Conservation (phyloP, 345 rosid genomes). For the Pelargonium nanum region DNA sequence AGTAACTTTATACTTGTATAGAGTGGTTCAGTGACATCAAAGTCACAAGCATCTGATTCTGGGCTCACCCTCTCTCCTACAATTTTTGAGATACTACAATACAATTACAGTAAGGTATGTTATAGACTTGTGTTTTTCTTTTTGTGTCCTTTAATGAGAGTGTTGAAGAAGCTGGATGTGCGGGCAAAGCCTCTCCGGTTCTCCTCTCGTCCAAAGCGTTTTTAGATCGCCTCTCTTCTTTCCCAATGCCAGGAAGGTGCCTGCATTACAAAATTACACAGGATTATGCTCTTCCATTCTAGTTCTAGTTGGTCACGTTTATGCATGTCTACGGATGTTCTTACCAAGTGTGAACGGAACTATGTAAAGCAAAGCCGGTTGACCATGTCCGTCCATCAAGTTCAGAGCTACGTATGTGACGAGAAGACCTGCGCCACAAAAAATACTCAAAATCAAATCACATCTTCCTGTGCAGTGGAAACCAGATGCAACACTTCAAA, state of each 20-base stretch:
- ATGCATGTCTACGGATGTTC: background rate
- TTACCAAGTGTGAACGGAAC: conserved; percentile 96
- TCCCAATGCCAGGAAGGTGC: conserved; percentile 62
- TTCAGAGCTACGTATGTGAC: conserved; percentile 83
- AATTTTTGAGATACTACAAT: too few species aligned
- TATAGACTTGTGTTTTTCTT: conserved; percentile 49
- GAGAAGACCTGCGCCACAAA: conserved; percentile 57
- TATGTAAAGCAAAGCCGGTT: conserved; percentile 91
- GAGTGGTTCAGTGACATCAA: too few species aligned
- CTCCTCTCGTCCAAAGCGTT: conserved; percentile 77
- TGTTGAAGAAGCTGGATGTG: conserved; percentile 54
- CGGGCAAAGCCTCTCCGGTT: conserved; percentile 63
- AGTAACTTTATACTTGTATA: too few species aligned
- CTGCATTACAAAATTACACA: conserved; percentile 15
- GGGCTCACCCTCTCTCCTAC: too few species aligned
- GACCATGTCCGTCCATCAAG: conserved; percentile 98
- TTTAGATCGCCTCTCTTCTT: conserved; percentile 74
- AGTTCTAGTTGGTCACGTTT: background rate
- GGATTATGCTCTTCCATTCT: background rate
- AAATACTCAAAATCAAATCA: too few species aligned
- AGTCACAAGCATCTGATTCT: too few species aligned
- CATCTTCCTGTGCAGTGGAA: too few species aligned
- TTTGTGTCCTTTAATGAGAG: conserved; percentile 47
- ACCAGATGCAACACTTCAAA: background rate
- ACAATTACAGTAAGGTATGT: conserved; percentile 9